Base-by-base conservation (phyloP, 1,284 basidiomycete species). In the Malassezia pachydermatis region DNA sequence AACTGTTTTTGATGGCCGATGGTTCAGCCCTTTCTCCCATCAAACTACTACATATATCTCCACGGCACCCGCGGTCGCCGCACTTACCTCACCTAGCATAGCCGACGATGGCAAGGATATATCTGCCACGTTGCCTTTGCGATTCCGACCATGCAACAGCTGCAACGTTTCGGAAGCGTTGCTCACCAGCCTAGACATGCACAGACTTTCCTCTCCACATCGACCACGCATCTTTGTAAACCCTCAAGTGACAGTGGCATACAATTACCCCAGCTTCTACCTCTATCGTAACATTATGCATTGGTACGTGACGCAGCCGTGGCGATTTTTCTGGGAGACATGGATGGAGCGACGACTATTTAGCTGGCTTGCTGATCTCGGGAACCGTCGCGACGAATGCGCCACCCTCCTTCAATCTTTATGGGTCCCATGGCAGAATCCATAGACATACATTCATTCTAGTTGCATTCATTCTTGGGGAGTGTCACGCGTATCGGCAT, bases 111-210 rank as follows among this genome's bases (percentile, higher is more conserved):
- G 42, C 23, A 62, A 45, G 65, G 75, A 52, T 55, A 75, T 45
- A 57, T 72, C 52, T 4, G 43, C 47, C 2, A 33, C 27, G 10
- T 73, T 24, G 55, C 78, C 73, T 3, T 57, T 77, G 37, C 53
- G 60, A 1, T 81, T 81, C 73, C 76, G 79, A 29, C 55, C 72
- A 10, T 76, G 76, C 10, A 60, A 52, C 1, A 56, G 69, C 19
- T 81, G 79, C 63, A 76, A 74, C 58, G 76, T 77, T 32, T 76
- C 75, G 19, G 79, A 81, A 67, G 78, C 76, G 30, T 78, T 79
- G 69, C 60, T 78, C 41, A 70, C 78, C 14, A 77, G 76, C 5
- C 79, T 79, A 64, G 79, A 81, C 62, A 65, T 80, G 23, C 75
- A 79, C 50, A 75, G 78, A 3, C 51, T 77, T 25, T 75, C 77